Evolutionary conservation across 768 basidiomycete species (phyloP), one percentile per base, ranked within the genome.

Genomic region (Pleurotus salmoneostramineus): DNA sequence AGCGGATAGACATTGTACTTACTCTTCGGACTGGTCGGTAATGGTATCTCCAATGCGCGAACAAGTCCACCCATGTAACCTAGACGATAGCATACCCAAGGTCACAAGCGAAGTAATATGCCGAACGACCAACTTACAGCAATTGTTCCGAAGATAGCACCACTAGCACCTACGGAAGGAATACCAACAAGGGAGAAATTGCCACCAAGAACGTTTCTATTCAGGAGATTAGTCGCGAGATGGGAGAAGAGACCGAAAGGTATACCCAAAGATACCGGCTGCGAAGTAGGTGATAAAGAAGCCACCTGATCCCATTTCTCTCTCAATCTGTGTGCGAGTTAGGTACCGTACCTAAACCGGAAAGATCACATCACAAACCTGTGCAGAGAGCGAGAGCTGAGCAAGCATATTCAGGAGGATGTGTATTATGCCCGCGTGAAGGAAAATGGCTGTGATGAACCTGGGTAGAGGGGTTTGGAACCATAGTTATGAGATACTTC

Each of bases 361-460:
- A 8, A 36, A 32, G 65, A 67, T 11, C 65, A 90, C 21, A 3
- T 27, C 21, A 27, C 21, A 27, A 27, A 27, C 92, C 72, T 91
- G 87, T 36, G 88, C 90, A 5, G 88, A 89, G n/a, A 90, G 74
- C 0, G 82, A 83, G 57, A 90, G 69, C 64, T 96, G 95, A 11
- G 88, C 95, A 32, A 95, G 68, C 87, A 98, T 89, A 68, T 99
- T 99, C 60, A 99, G 67, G 3, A 88, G 62, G 36, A 96, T 78
- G 68, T 99, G 96, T n/a, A 99, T 77, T 58, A 99, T 78, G n/a
- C 96, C 96, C 8, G 93, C 97, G 64, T 98, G 96, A 4, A 98
- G 72, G 68, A 98, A 97, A 51, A 96, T 89, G 6, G 95, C 82
- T 1, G 87, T 85, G 63, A 95, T 88, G 66, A 95, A 95, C 61